Evolutionary conservation across 257 asterid genomes (phyloP), one percentile per base, ranked within the genome.

Genomic region (Asclepias syriaca): DNA sequence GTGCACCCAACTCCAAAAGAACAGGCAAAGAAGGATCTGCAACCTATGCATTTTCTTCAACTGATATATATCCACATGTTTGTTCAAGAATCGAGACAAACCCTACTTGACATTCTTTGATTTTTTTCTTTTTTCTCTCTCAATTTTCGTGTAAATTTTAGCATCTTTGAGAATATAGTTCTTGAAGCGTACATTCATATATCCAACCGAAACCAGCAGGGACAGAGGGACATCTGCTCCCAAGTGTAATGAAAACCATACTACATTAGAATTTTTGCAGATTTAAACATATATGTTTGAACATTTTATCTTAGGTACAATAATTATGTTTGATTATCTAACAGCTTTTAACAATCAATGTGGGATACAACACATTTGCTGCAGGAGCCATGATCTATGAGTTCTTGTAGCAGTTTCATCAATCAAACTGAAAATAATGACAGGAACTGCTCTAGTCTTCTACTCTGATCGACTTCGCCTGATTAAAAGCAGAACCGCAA

Each of bases 401-500:
- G 40, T 48, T 48, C 59, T 48, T 13, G 37, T 24, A 5, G 57
- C 40, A 11, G 48, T 22, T 16, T 45, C 3, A 34, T 34, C 39
- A 34, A 65, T 6, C 27, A 12, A 32, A 22, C 61, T 15, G 43
- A 34, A 32, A 53, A 49, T 0, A 50, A 0, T n/a, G 46, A 32
- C 1, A 18, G 29, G 1, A 5, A 11, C 55, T 27, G n/a, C 6
- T 24, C 14, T 61, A 0, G 3, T 37, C 22, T 45, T 37, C 27
- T 59, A 77, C 24, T 74, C 66, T 9, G 74, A 70, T 9, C 81
- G 85, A 49, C 96, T 87, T 77, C 83, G 86, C 39, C 78, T 69
- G 84, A 81, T 18, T 71, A 89, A 75, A 37, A 89, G 76, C 74
- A 81, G 72, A 54, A 77, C 75, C 1, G 85, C 87, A 68, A 77